These are phyloP conservation scores for Teunomyces aglyptinius DNA, from an alignment of 805 yeast species.

Conservation along the genomic window DNA sequence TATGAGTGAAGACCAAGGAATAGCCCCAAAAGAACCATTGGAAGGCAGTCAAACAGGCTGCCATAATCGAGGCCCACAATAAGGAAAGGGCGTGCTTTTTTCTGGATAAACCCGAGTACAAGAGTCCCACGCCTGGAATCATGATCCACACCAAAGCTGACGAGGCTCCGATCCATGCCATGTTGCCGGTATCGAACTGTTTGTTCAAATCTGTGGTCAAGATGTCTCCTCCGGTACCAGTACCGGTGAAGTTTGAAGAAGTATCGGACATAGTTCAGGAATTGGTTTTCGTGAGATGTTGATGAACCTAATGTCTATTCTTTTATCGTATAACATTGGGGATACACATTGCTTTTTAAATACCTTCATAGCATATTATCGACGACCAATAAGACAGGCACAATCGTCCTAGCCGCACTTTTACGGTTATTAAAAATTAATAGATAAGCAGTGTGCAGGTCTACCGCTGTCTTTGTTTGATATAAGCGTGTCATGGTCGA, in stretches of 20 bases:
- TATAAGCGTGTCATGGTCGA: not conserved
- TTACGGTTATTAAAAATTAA: not conserved
- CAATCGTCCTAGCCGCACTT: not conserved
- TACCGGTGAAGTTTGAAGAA: conserved; percentile 41
- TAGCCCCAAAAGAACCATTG: conserved; percentile 99
- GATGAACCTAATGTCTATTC: too few relatives aligned
- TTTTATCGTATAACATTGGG: too few relatives aligned
- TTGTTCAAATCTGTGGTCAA: conserved; percentile 68
- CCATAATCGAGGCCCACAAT: conserved; percentile 92
- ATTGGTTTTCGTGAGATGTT: too few relatives aligned
- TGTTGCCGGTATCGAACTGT: conserved; percentile 69
- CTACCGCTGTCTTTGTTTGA: not conserved
- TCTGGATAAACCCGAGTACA: conserved; percentile 91
- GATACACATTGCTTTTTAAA: not conserved
- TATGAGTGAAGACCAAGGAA: conserved; percentile 79
- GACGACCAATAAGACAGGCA: not conserved
- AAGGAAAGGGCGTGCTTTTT: conserved; percentile 94
- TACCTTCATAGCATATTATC: not conserved
- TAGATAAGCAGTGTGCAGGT: not conserved
- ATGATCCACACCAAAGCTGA: conserved; percentile 87
- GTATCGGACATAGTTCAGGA: conserved; percentile 9
- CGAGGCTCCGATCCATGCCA: conserved; percentile 83
- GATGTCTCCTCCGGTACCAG: conserved; percentile 80
- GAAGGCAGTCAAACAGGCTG: conserved; percentile 76
- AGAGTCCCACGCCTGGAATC: conserved; percentile 93